Base-by-base conservation (phyloP, 805 yeast genomes). In the Teunomyces lycoperdinae region DNA sequence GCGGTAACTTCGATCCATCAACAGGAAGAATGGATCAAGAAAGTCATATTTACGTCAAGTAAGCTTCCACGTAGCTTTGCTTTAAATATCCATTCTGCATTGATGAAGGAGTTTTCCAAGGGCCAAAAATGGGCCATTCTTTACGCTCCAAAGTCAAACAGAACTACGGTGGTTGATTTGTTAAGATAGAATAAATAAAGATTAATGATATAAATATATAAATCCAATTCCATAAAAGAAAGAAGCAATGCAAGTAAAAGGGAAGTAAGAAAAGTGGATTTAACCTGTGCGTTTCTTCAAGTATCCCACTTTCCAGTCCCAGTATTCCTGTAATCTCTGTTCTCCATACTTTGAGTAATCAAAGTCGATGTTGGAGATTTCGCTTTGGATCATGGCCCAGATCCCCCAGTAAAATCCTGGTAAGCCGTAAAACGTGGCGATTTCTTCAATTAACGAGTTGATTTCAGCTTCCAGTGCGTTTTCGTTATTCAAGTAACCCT, bases 351-450 rank as follows among this genome's bases (percentile, higher is more conserved):
- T 68, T 4, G 78, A 73, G 60, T 87, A 86, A 58, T 84, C 85
- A 61, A 86, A 86, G 55, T 87, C 92, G 42, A 86, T 85, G 27
- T 79, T 75, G 1, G 89, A 83, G 17, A 83, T 79, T 46, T 76
- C 76, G 50, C 85, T 74, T 63, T 86, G 94, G 45, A 87, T 86
- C 50, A 83, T 84, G 2, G 90, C 81, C 94, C 94, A 86, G 8
- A 87, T 76, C 1, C 92, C 91, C 94, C 94, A 86, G 61, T 84
- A 86, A 58, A 86, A 84, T 0, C 92, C 94, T 0, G 94, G 94
- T 66, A 86, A 66, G 0, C 94, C 94, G 69, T 84, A 87, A 70
- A 78, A 85, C 3, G 74, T 61, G 10, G 70, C 63, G 17, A 87
- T 74, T 60, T 86, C 91, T 9, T 68, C 63, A 16, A 85, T 77